Percentiles rank a stretch among this genome's conserved stretches.
Conservation (phyloP, 83 land plant genomes). For the Thuja plicata region DNA sequence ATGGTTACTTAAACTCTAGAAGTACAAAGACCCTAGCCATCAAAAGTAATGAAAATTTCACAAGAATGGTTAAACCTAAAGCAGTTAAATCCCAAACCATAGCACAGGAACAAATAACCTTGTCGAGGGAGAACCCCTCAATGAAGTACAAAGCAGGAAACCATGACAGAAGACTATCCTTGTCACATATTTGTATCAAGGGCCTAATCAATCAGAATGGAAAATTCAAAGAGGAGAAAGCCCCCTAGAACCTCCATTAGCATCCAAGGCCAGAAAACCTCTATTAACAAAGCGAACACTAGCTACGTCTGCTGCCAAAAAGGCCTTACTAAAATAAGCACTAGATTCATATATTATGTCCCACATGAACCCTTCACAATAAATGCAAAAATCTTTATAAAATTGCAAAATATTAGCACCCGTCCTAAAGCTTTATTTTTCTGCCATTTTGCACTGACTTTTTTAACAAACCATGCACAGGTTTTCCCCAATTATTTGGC, state of each 20-base stretch:
- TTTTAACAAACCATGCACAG: too few species aligned
- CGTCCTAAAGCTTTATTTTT: too few species aligned
- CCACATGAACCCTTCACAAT: neutral
- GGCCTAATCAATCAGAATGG: neutral
- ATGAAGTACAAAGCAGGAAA: neutral
- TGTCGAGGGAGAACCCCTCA: neutral
- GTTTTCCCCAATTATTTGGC: too few species aligned
- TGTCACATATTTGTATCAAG: neutral
- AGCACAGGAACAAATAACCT: neutral
- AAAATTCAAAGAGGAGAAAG: neutral
- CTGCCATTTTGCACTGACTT: too few species aligned
- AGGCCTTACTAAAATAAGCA: neutral
- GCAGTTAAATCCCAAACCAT: constrained; percentile 2
- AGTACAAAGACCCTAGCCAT: neutral
- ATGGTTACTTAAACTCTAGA: neutral
- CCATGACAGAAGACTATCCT: neutral
- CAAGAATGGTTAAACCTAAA: neutral
- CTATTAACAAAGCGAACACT: neutral
- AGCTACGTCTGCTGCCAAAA: neutral
- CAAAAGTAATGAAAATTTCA: neutral
- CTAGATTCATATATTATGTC: neutral
- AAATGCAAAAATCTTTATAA: too few species aligned
- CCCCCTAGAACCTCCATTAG: neutral
- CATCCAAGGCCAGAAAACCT: neutral
- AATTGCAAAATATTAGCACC: too few species aligned